Percentiles rank a stretch among this genome's conserved stretches.
Evolutionary conservation across 2,329 filamentous ascomycete species (phyloP).

Genomic region (Pestalotiopsis sp.): DNA sequence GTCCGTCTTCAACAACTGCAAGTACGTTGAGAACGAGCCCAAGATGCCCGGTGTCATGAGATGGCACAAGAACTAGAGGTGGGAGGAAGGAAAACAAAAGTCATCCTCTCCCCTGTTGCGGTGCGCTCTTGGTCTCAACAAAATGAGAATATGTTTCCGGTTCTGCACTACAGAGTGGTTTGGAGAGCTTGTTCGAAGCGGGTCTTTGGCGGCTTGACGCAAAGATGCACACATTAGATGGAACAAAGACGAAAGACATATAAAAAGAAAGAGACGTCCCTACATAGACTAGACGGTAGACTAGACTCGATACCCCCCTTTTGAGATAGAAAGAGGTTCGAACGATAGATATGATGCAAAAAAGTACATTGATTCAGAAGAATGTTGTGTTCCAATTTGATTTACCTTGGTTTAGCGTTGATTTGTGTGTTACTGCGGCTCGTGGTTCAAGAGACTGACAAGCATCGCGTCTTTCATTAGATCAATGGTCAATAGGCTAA

Average conservation of each 20-base stretch:
- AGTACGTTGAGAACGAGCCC: conserved; percentile 36
- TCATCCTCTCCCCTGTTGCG: neutral
- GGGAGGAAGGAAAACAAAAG: neutral
- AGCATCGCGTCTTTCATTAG: too few relatives aligned
- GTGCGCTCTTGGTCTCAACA: neutral
- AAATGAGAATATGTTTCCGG: neutral
- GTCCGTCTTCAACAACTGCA: conserved; percentile 35
- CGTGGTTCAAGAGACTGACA: too few relatives aligned
- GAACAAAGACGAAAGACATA: neutral
- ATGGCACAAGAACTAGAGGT: conserved; percentile 21
- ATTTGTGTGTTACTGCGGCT: too few relatives aligned
- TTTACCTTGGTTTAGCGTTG: too few relatives aligned
- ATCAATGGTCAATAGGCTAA: too few relatives aligned
- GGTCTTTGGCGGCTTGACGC: neutral
- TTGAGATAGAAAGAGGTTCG: neutral
- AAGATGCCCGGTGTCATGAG: conserved; percentile 27
- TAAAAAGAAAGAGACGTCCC: neutral
- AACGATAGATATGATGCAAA: neutral
- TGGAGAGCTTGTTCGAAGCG: neutral
- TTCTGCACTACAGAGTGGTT: neutral
- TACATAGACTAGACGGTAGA: neutral
- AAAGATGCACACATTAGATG: neutral
- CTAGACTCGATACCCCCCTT: conserved; percentile 1
- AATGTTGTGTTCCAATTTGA: too few relatives aligned
- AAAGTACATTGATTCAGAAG: neutral